These are phyloP conservation scores for Paecilomyces sp. DNA, from an alignment of 2,329 filamentous ascomycete genomes.

Conservation along the genomic window DNA sequence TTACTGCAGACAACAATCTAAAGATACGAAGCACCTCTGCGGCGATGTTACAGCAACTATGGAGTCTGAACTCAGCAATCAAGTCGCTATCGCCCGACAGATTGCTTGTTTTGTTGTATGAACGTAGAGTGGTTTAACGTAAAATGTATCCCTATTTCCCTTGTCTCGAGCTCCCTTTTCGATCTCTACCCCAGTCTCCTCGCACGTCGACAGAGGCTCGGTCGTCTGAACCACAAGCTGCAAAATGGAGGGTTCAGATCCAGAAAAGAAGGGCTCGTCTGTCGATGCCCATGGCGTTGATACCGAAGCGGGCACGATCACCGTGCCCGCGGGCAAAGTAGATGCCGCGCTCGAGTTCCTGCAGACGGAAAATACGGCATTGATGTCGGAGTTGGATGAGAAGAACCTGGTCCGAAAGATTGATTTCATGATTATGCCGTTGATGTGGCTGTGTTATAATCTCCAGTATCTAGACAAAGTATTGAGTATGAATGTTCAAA, in stretches of 20 bases:
- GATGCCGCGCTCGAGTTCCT: conserved; percentile 33
- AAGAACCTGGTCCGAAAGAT: conserved; percentile 27
- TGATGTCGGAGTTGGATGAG: conserved; percentile 19
- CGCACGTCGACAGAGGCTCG: not conserved
- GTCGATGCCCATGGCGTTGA: conserved; percentile 1
- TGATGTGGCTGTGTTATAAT: conserved; percentile 49
- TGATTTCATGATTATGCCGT: conserved; percentile 42
- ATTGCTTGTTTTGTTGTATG: not conserved
- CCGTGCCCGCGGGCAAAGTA: conserved; percentile 15
- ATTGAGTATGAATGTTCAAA: conserved; percentile 23
- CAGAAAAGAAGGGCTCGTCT: not conserved
- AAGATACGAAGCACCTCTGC: not conserved
- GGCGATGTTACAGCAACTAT: not conserved
- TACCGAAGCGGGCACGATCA: conserved; percentile 10
- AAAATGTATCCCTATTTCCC: not conserved
- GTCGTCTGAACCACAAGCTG: not conserved
- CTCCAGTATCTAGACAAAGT: conserved; percentile 58
- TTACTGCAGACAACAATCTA: not conserved
- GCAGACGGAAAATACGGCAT: conserved; percentile 16
- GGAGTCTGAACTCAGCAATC: not conserved
- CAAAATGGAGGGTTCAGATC: not conserved
- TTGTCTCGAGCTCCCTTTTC: not conserved
- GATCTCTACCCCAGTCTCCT: not conserved
- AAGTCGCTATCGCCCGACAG: not conserved
- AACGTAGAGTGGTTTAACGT: not conserved